Conservation (phyloP, 2,329 filamentous ascomycete species). For the Ustulina deusta region DNA sequence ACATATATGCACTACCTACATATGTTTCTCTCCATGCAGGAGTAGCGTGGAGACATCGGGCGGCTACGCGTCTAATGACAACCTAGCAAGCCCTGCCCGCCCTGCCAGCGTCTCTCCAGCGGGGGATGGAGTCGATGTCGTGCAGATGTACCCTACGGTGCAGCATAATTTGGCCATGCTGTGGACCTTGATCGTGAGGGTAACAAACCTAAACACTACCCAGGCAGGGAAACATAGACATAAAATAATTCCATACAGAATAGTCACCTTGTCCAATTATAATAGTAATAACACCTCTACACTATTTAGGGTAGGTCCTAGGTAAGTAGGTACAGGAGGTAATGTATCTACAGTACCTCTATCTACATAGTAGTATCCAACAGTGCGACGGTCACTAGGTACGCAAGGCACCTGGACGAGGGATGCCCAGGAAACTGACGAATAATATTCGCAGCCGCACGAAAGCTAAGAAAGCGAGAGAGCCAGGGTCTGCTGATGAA, state of each 20-base stretch:
- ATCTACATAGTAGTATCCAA: too few relatives aligned
- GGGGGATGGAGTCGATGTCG: not conserved
- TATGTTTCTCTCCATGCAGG: constrained; percentile 4
- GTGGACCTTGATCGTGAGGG: too few relatives aligned
- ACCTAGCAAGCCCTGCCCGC: constrained; percentile 9
- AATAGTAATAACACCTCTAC: too few relatives aligned
- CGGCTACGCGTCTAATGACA: constrained; percentile 46
- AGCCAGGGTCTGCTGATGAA: constrained; percentile 17
- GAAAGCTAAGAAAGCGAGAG: constrained; percentile 6
- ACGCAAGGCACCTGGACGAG: not conserved
- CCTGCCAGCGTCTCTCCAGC: constrained; percentile 4
- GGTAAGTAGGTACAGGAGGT: too few relatives aligned
- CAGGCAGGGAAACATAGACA: too few relatives aligned
- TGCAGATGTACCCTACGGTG: not conserved
- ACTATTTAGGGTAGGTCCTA: too few relatives aligned
- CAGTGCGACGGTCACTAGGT: not conserved
- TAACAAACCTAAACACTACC: too few relatives aligned
- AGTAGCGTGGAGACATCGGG: constrained; percentile 35
- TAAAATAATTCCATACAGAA: too few relatives aligned
- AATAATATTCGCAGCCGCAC: constrained; percentile 12
- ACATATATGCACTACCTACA: not conserved
- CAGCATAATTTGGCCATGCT: too few relatives aligned
- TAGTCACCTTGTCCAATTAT: too few relatives aligned
- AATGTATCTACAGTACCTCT: too few relatives aligned
- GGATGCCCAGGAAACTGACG: constrained; percentile 1